A percentile compares a stretch with the other conserved stretches of the same genome.
Evolutionary conservation across 2,329 filamentous ascomycete species (phyloP).

Genomic region (Botrytis pseudocinerea): DNA sequence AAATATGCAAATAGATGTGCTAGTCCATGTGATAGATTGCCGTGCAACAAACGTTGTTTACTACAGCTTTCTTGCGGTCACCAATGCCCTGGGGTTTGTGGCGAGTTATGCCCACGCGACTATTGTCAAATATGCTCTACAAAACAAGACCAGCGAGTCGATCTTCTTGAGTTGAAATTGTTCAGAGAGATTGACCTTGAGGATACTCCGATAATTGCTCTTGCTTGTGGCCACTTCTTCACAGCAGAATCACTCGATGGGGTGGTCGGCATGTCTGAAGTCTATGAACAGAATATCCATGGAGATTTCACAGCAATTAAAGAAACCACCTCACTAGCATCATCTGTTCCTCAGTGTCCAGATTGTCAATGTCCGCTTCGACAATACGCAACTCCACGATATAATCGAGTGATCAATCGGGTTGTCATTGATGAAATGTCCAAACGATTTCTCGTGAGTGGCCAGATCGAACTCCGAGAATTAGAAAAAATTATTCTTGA

Average conservation of each 20-base stretch:
- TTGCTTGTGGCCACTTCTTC: conserved; percentile 63
- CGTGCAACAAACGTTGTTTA: conserved; percentile 61
- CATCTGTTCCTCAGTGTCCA: conserved; percentile 40
- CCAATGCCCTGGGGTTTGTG: conserved; percentile 64
- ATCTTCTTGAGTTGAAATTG: conserved; percentile 54
- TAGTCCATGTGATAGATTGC: conserved; percentile 66
- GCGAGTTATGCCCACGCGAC: conserved; percentile 57
- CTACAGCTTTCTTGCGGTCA: conserved; percentile 58
- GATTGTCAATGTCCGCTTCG: conserved; percentile 40
- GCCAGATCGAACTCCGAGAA: conserved; percentile 35
- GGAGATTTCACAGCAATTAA: conserved; percentile 36
- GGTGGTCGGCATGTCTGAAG: conserved; percentile 51
- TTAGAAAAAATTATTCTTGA: conserved; percentile 31
- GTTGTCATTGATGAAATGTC: conserved; percentile 44
- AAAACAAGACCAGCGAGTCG: conserved; percentile 50
- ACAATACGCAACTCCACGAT: conserved; percentile 42
- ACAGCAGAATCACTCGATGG: conserved; percentile 62
- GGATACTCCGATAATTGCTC: conserved; percentile 61
- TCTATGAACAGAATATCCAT: conserved; percentile 37
- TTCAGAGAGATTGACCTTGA: conserved; percentile 61
- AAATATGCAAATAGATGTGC: conserved; percentile 50
- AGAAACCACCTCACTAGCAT: conserved; percentile 36
- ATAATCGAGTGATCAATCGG: conserved; percentile 43
- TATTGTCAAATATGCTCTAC: conserved; percentile 59
- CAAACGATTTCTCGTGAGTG: conserved; percentile 42